Conservation (phyloP, 2,329 filamentous ascomycete species). For the Exophiala sp. region DNA sequence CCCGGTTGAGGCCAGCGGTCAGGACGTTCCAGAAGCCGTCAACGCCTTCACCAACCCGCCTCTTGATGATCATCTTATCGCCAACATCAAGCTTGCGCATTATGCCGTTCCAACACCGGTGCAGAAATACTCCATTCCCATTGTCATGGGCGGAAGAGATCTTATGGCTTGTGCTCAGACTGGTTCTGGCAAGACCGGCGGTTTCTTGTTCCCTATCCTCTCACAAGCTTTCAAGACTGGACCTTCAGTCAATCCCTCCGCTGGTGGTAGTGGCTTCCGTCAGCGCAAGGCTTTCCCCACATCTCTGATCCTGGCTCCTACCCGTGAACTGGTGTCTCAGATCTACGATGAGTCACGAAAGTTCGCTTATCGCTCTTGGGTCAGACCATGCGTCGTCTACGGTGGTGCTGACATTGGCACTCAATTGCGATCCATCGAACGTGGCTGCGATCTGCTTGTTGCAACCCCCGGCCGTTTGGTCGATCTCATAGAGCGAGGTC, state of each 20-base stretch:
- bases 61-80: constrained; percentile 86
- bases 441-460: constrained; percentile 92
- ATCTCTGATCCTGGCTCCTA: constrained; percentile 90
- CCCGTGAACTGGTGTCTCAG: constrained; percentile 96
- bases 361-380: constrained; percentile 98
- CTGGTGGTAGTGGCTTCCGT: constrained; percentile 68
- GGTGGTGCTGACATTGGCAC: constrained; percentile 98
- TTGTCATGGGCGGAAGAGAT: constrained; percentile 96
- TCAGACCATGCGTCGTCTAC: constrained; percentile 96
- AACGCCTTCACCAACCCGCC: constrained; percentile 89
- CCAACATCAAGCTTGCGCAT: constrained; percentile 88
- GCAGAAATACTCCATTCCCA: constrained; percentile 99
- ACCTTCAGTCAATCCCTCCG: constrained; percentile 66
- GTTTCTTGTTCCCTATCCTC: constrained; percentile 97
- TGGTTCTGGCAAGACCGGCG: constrained; percentile 99
- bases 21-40: constrained; percentile 88
- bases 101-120: constrained; percentile 97
- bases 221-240: constrained; percentile 95
- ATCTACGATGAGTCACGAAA: constrained; percentile 98
- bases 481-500: constrained; percentile 96
- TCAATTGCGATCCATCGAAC: constrained; percentile 97
- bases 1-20: constrained; percentile 92
- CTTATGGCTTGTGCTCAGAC: constrained; percentile 99
- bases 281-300: constrained; percentile 98
- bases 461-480: constrained; percentile 96